phyloP scores from a whole-genome alignment of 805 yeast species.

The Yarrowia deformans region DNA sequence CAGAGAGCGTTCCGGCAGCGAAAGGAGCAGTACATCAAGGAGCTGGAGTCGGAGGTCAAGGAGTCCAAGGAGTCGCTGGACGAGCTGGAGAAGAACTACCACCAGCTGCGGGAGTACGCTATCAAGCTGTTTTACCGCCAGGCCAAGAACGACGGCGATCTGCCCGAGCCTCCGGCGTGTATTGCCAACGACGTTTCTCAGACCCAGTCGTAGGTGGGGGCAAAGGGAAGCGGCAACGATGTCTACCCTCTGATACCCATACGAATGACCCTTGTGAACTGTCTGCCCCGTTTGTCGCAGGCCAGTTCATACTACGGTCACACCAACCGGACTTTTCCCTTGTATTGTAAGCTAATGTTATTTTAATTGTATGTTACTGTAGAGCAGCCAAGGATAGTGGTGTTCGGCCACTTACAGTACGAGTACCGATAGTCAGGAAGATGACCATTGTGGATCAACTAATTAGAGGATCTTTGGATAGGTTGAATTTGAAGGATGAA shows the following conservation, averaged over 20 bases:
- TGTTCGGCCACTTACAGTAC: too few species aligned
- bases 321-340: conserved; percentile 3
- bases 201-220: background rate
- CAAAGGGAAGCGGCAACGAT: too few species aligned
- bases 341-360: conserved; percentile 30
- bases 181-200: conserved; percentile 18
- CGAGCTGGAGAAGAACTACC: conserved; percentile 71
- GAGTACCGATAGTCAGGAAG: too few species aligned
- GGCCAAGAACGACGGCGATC: conserved; percentile 11
- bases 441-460: too few species aligned
- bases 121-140: conserved; percentile 60
- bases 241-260: background rate
- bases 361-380: background rate
- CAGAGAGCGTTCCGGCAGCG: conserved; percentile 90
- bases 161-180: conserved; percentile 33
- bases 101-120: conserved; percentile 71
- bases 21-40: conserved; percentile 80
- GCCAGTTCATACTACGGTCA: too few species aligned
- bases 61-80: conserved; percentile 71
- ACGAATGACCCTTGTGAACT: too few species aligned
- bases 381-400: too few species aligned
- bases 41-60: conserved; percentile 73
- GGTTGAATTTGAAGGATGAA: too few species aligned
- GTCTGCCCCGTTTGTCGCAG: too few species aligned
- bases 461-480: too few species aligned